Base-by-base conservation (phyloP, 2,329 filamentous ascomycete genomes). In the Torrubiella hemipterigena region DNA sequence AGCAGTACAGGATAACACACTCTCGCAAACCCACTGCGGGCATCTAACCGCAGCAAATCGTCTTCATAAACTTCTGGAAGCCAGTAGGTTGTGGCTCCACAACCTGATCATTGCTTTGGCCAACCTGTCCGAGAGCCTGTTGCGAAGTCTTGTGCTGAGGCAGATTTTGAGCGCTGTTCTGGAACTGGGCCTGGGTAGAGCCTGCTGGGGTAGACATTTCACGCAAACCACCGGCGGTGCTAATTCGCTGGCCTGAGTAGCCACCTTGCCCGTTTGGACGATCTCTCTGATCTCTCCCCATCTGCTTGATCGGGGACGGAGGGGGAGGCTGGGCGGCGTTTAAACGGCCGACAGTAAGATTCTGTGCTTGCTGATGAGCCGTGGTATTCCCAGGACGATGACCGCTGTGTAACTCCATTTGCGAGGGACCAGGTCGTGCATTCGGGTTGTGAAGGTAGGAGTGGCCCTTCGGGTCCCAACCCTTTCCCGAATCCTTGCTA, bases 151-250 rank as follows among this genome's bases (percentile, higher is more conserved):
- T 66, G 48, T 70, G 75, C 47, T 73, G 75, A 30, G 81, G 73
- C 42, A 93, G 70, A 56, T 94, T 91, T 55, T 85, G 83, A 51
- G 81, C 83, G 63, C 85, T 94, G 69, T 85, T 89, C 65, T 93
- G 86, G 69, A 94, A 95, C 55, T 95, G 89, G 44, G 89, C 89
- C 59, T 93, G 84, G 42, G 85, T 95, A 52, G 85, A 94, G 48
- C 81, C 84, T 52, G 87, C 80, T 46, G 86, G 83, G 42, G 87
- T 89, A 50, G 76, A 74, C 56, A 81, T 74, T 55, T 93, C 83
- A 55, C 77, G 70, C 49, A 77, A 69, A 55, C 72, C 76, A 67
- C 75, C 75, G 61, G 67, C 69, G 64, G 70, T 77, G 69, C 77
- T 86, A 60, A 73, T 74, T 63, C 85, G 76, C 67, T 87, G 82